A percentile compares a stretch with the other conserved stretches of the same genome.
These are phyloP conservation scores for Phanerochaete sordida DNA, from an alignment of 768 basidiomycete genomes.

Conservation along the genomic window DNA sequence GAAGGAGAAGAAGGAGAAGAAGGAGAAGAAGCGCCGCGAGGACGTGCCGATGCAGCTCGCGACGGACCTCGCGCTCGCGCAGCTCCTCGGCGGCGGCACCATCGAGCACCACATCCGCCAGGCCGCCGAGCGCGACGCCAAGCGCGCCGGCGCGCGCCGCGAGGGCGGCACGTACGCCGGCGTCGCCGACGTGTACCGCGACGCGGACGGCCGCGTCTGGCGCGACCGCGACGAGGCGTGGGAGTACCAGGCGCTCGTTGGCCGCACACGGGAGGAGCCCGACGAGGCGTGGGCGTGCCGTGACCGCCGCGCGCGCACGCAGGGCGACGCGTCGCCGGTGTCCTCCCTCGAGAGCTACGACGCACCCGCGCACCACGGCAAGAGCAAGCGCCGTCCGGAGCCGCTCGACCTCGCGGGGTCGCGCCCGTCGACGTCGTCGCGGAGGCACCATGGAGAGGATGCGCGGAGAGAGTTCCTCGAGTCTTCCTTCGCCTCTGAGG, in stretches of 20 bases:
- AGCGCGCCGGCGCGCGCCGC: slow-evolving; percentile 4
- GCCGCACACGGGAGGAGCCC: not conserved
- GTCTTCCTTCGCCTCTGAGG: slow-evolving; percentile 7
- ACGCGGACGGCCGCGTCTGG: slow-evolving; percentile 12
- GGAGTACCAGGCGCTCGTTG: slow-evolving; percentile 10
- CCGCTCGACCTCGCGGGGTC: slow-evolving; percentile 5
- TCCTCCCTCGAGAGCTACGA: not conserved
- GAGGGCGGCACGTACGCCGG: slow-evolving; percentile 10
- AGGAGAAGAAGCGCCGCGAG: slow-evolving; percentile 8
- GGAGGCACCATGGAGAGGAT: slow-evolving; percentile 5
- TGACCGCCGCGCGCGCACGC: slow-evolving; percentile 2
- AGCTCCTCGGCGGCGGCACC: slow-evolving; percentile 14
- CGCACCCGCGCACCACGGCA: not conserved
- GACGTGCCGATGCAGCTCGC: slow-evolving; percentile 6
- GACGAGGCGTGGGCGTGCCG: slow-evolving; percentile 5
- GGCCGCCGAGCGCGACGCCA: slow-evolving; percentile 9
- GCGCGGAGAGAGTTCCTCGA: slow-evolving; percentile 13
- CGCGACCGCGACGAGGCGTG: slow-evolving; percentile 12
- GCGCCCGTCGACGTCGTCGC: not conserved
- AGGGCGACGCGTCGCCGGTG: not conserved
- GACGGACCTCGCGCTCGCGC: slow-evolving; percentile 15
- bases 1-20: not conserved
- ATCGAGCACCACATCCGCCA: slow-evolving; percentile 14
- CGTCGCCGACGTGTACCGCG: slow-evolving; percentile 2
- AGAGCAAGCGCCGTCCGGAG: slow-evolving; percentile 8